Conservation (phyloP, 768 basidiomycete species). For the Boletus eberwhitei region DNA sequence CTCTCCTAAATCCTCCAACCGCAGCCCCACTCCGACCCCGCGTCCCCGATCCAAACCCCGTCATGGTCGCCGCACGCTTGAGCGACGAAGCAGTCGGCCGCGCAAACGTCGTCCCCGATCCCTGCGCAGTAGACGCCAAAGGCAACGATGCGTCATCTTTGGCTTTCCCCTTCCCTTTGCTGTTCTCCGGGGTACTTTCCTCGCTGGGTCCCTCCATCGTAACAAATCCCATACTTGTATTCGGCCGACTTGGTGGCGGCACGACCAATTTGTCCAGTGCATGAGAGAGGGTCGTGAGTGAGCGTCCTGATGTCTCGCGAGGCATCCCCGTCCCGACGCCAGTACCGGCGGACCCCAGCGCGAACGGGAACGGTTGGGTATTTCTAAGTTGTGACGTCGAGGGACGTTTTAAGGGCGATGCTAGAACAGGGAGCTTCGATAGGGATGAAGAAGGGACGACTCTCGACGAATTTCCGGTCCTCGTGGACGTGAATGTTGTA, state of each 20-base stretch:
- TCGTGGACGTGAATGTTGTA: constrained; percentile 4
- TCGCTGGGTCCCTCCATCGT: constrained; percentile 15
- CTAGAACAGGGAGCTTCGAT: constrained; percentile 29
- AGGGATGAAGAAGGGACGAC: constrained; percentile 14
- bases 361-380: constrained; percentile 1
- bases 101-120: constrained; percentile 15
- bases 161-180: constrained; percentile 18
- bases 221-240: constrained; percentile 69
- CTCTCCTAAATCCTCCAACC: constrained; percentile 1
- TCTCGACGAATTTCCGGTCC: constrained; percentile 8
- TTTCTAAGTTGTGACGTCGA: constrained; percentile 5
- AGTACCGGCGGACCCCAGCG: constrained; percentile 1
- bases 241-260: constrained; percentile 64
- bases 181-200: not conserved
- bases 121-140: not conserved
- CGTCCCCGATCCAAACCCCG: constrained; percentile 8
- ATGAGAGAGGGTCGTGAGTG: constrained; percentile 61
- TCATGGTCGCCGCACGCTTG: constrained; percentile 23
- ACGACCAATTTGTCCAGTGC: constrained; percentile 70
- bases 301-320: constrained; percentile 26
- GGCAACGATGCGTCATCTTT: constrained; percentile 22
- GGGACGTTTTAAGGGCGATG: constrained; percentile 18
- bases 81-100: constrained; percentile 32
- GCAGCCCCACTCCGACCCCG: constrained; percentile 1
- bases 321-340: not conserved